Percentiles rank a stretch among this genome's conserved stretches.
phyloP scores from a whole-genome alignment of 2,329 filamentous ascomycete genomes.

The Botryotinia narcissicola region DNA sequence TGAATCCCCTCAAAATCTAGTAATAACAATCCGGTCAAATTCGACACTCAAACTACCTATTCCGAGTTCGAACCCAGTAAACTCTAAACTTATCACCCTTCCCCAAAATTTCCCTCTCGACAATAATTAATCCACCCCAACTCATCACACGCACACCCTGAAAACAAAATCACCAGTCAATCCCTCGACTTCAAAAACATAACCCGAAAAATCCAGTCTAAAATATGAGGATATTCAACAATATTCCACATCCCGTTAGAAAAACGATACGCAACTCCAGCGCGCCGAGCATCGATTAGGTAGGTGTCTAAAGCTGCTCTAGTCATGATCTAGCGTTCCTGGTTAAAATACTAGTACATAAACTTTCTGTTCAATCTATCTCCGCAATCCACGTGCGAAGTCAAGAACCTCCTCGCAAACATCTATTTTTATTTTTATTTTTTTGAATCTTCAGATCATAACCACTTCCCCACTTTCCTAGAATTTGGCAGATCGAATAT shows the following conservation, averaged over 20 bases:
- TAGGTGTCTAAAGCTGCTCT: too few relatives aligned
- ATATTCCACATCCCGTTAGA: neutral
- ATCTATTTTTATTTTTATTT: too few relatives aligned
- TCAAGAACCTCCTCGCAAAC: too few relatives aligned
- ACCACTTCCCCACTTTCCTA: too few relatives aligned
- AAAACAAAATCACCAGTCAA: neutral
- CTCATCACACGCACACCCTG: neutral
- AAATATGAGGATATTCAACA: neutral
- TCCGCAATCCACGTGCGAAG: too few relatives aligned
- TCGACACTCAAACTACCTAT: neutral
- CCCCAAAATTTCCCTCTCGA: too few relatives aligned
- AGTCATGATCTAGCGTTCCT: too few relatives aligned
- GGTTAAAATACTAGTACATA: too few relatives aligned
- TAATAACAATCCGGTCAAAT: neutral
- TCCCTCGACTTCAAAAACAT: neutral
- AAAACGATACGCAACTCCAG: neutral
- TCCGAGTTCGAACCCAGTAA: too few relatives aligned
- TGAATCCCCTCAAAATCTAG: neutral
- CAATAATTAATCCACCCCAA: neutral
- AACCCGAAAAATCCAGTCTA: neutral
- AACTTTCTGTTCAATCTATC: too few relatives aligned
- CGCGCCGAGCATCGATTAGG: neutral
- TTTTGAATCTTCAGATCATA: too few relatives aligned
- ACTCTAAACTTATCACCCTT: accelerated
- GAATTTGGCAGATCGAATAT: too few relatives aligned